Base-by-base conservation (phyloP, 2,329 filamentous ascomycete species). In the Apiospora sp. region DNA sequence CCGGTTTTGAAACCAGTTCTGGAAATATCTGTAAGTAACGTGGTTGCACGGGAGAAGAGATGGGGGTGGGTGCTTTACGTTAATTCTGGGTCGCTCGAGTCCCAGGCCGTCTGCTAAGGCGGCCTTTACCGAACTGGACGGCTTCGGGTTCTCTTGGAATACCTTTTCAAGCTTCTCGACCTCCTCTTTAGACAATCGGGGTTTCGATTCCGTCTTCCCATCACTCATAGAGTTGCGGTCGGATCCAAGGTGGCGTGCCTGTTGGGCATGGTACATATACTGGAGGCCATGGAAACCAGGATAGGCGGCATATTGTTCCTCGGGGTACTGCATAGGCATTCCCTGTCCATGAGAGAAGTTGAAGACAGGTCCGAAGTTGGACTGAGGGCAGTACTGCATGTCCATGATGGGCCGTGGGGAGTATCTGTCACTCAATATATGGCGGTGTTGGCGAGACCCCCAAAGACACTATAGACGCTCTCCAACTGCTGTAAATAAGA, bases 1-100 rank as follows among this genome's bases (percentile, higher is more conserved):
- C 73, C 90, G 85, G 78, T 92, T 92, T 76, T 92, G 90, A 78
- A 92, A 92, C 90, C 90, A 92, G 78, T 92, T 92, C 90, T 92
- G 70, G 13, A 30, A 73, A 44, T 24, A 24, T 2, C n/a, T 37
- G 74, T 80, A 71, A 79, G 78, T 69, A 41, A 67, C 24, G 67
- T 19, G 10, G 24, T 16, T 30, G 34, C 16, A 58, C 44, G 27
- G 3, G 2, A 41, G 4, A 61, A 43, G 64, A n/a, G 46, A 22
- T 34, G 49, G 72, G 72, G 30, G 61, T 37, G 72, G 30, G 61
- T 37, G 22, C 82, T 83, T 76, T 82, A 92, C 90, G 77, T 92
- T 92, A 75, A 92, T 91, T 75, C 90, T 86, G 24, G 90, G 87
- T 75, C 90, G 86, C 75, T 92, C 90, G n/a, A 92, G 87, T 70